Conservation (phyloP, 805 yeast species). For the Kluyveromyces starmeri region DNA sequence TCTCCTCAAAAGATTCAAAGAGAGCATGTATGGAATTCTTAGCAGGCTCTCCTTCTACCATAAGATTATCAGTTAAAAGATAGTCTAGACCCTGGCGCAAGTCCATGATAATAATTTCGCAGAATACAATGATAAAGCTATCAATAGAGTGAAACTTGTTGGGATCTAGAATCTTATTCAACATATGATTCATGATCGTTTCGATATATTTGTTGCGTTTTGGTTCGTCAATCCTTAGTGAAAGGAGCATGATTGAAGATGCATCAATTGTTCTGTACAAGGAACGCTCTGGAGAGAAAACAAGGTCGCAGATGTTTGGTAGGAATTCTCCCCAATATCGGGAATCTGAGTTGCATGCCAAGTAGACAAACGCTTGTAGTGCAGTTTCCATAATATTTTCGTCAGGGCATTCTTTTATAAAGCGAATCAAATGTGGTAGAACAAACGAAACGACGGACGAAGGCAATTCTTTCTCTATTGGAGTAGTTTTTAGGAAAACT, state of each 20-base stretch:
- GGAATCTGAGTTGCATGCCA: constrained; percentile 37
- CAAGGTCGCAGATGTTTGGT: neutral
- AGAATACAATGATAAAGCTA: neutral
- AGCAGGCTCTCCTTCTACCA: constrained; percentile 3
- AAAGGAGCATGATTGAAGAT: neutral
- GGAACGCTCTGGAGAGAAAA: constrained; percentile 1
- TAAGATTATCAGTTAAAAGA: neutral
- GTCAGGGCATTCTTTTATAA: constrained; percentile 43
- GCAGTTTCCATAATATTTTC: constrained; percentile 71
- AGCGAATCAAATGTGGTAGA: constrained; percentile 20
- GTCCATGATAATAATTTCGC: neutral
- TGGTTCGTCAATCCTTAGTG: neutral
- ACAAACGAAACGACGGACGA: constrained; percentile 15
- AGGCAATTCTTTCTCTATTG: constrained; percentile 23
- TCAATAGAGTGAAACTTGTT: neutral
- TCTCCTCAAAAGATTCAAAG: constrained; percentile 63
- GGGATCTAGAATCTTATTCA: neutral
- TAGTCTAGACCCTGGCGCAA: neutral
- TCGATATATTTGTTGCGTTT: neutral
- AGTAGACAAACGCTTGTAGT: constrained; percentile 60
- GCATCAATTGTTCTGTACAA: neutral
- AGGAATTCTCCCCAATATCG: neutral
- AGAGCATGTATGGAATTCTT: neutral
- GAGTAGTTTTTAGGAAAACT: constrained; percentile 25
- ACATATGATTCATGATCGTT: neutral